Conservation (phyloP, 2,329 filamentous ascomycete species). For the Trichothecium sympodiale region DNA sequence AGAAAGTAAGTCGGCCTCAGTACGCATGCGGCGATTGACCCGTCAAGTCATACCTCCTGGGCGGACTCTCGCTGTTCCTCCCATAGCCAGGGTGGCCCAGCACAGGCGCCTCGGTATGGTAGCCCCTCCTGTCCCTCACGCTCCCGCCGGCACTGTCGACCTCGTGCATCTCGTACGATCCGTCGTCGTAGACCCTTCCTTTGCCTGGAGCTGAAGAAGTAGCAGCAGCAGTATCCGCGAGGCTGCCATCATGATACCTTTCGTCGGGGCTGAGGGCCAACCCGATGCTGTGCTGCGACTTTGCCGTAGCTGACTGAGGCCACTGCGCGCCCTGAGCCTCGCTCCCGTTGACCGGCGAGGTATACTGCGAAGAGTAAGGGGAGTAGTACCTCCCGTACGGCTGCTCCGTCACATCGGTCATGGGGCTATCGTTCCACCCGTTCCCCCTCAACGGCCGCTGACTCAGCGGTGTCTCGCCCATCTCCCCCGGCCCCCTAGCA, state of each 20-base stretch:
- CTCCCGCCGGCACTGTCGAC: constrained; percentile 24
- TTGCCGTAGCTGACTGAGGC: constrained; percentile 16
- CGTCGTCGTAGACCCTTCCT: constrained; percentile 7
- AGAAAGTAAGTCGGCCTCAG: too few species aligned
- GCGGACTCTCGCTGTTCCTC: constrained; percentile 17
- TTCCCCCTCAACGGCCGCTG: constrained; percentile 29
- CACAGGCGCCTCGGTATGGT: constrained; percentile 22
- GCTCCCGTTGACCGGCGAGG: constrained; percentile 40
- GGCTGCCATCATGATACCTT: neutral
- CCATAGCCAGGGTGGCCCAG: constrained; percentile 36
- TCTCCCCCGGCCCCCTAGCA: constrained; percentile 2
- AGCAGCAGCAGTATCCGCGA: neutral
- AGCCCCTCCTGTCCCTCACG: constrained; percentile 1
- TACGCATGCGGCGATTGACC: neutral
- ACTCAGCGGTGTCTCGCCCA: constrained; percentile 12
- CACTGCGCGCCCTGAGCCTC: constrained; percentile 23
- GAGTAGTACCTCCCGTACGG: constrained; percentile 40
- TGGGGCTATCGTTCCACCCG: constrained; percentile 42
- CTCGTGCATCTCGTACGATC: constrained; percentile 38
- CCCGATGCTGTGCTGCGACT: constrained; percentile 23
- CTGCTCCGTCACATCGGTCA: constrained; percentile 29
- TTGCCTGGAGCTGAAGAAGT: too few species aligned
- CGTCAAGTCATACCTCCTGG: constrained; percentile 9
- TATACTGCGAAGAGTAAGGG: constrained; percentile 49
- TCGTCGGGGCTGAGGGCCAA: constrained; percentile 29